Evolutionary conservation across 2,329 filamentous ascomycete species (phyloP).

Genomic region (Chaetoscypha palmicola): DNA sequence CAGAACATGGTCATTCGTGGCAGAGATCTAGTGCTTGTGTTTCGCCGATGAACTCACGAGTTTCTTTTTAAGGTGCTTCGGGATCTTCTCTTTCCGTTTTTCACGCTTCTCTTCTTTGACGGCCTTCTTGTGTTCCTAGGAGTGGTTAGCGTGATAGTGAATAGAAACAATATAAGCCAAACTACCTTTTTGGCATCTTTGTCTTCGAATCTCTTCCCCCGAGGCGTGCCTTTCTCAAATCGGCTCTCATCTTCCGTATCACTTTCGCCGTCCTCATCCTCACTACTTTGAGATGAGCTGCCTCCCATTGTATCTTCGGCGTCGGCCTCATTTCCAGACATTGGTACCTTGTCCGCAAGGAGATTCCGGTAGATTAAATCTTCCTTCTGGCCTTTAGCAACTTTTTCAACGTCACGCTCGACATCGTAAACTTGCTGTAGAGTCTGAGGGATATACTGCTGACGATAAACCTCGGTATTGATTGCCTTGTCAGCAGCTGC

Average conservation of each 20-base stretch:
- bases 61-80: conserved; percentile 92
- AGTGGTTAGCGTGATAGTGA: conserved; percentile 10
- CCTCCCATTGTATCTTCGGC: conserved; percentile 35
- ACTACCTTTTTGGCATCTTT: conserved; percentile 77
- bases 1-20: conserved; percentile 4
- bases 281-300: conserved; percentile 34
- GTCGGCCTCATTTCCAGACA: conserved; percentile 34
- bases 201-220: conserved; percentile 81
- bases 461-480: conserved; percentile 86
- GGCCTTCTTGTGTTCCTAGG: conserved; percentile 67
- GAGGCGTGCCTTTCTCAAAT: conserved; percentile 61
- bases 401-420: conserved; percentile 77
- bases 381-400: conserved; percentile 64
- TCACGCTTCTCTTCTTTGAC: conserved; percentile 95
- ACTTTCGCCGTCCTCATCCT: conserved; percentile 36
- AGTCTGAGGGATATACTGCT: conserved; percentile 94
- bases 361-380: conserved; percentile 82
- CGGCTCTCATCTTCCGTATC: conserved; percentile 42
- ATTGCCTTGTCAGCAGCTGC: conserved; percentile 56
- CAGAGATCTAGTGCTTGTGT: conserved; percentile 27
- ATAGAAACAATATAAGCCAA: conserved; percentile 4
- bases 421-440: conserved; percentile 95
- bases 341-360: conserved; percentile 59
- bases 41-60: conserved; percentile 49
- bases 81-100: conserved; percentile 90